Evolutionary conservation across 176 grass and related monocot species (phyloP).

Genomic region (Eragrostis curvula): DNA sequence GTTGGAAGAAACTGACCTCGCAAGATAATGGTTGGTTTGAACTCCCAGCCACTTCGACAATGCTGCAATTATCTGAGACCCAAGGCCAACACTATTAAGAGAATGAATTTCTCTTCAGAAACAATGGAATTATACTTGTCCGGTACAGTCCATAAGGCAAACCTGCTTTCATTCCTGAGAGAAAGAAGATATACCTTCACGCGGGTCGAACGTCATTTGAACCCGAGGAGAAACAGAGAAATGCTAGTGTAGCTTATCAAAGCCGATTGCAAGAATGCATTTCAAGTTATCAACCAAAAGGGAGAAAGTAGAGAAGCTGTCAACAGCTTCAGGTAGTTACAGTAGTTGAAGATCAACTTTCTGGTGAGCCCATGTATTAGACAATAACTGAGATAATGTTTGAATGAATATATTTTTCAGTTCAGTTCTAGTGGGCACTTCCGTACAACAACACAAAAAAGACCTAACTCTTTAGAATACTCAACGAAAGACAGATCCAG

Average conservation of each 20-base stretch:
- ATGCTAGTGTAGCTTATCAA: neutral
- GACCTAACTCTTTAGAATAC: slow-evolving; percentile 13
- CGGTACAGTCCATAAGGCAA: neutral
- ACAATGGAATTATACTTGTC: neutral
- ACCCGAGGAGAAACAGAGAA: neutral
- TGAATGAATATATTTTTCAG: neutral
- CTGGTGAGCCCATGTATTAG: neutral
- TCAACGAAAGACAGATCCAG: neutral
- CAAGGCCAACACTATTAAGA: neutral
- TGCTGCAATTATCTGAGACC: no score
- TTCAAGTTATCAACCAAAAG: slow-evolving; percentile 28
- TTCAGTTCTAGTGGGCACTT: neutral
- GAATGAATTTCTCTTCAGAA: neutral
- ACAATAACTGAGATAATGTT: neutral
- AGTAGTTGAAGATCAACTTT: neutral
- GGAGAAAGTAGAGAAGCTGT: neutral
- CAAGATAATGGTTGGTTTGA: no score
- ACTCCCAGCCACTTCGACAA: no score
- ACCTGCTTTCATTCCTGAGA: neutral
- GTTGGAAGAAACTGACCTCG: no score
- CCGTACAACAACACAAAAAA: neutral
- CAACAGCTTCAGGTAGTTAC: slow-evolving; percentile 3
- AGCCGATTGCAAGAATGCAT: neutral
- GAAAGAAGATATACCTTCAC: neutral
- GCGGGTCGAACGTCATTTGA: neutral